These are phyloP conservation scores for Artemisia tridentata DNA, from an alignment of 129 eudicot species.

Conservation along the genomic window DNA sequence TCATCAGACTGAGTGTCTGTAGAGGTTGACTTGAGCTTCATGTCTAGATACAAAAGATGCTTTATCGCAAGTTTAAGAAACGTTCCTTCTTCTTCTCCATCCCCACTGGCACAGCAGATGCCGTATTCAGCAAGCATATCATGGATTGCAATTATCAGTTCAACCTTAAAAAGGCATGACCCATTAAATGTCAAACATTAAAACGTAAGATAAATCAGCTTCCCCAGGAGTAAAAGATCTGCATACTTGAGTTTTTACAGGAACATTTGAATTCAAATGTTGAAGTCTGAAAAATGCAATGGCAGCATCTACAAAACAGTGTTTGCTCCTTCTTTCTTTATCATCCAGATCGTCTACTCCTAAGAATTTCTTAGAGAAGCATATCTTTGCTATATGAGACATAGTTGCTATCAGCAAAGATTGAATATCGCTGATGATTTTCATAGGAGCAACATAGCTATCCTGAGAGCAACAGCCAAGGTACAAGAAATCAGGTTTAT, in stretches of 20 bases:
- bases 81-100: constrained; percentile 80
- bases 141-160: constrained; percentile 76
- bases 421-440: constrained; percentile 66
- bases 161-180: too few relatives aligned
- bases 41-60: constrained; percentile 78
- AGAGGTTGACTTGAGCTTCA: constrained; percentile 71
- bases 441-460: constrained; percentile 38
- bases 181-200: constrained; percentile 2
- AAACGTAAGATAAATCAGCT: constrained; percentile 6
- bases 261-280: too few relatives aligned
- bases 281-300: too few relatives aligned
- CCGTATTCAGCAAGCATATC: constrained; percentile 98
- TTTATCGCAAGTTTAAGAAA: too few relatives aligned
- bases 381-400: constrained; percentile 58
- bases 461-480: constrained; percentile 42
- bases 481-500: constrained; percentile 22
- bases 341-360: constrained; percentile 46
- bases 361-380: constrained; percentile 52
- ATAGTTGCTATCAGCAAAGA: constrained; percentile 70
- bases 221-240: too few relatives aligned
- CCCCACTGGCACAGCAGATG: constrained; percentile 79
- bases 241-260: too few relatives aligned
- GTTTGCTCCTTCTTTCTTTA: constrained; percentile 44
- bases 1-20: constrained; percentile 43
- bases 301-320: constrained; percentile 80